Evolutionary conservation across 768 basidiomycete genomes (phyloP), one percentile per base, ranked within the genome.

Genomic region (Hebeloma cylindrosporum): DNA sequence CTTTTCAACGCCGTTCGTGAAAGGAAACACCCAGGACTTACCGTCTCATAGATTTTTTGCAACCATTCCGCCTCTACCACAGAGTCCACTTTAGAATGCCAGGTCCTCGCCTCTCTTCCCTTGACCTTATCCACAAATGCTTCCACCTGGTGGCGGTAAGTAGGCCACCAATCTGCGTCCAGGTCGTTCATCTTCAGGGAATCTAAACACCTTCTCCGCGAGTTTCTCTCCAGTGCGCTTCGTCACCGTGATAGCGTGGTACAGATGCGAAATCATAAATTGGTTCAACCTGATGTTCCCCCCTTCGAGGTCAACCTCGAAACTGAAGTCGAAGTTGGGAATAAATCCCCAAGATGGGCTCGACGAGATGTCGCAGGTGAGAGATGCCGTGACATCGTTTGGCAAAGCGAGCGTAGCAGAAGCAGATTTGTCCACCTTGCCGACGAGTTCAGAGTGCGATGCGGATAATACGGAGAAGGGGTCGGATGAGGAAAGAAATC

Each of bases 111-210:
- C 25, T 62, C 60, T 25, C 74, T 68, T 13, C 79, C 79, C 43
- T 68, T 67, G 33, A 85, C 50, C 56, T 67, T 71, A 55, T 85
- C 76, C 3, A 83, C 74, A 44, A 83, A 83, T 6, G 76, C 78
- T 60, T 83, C 80, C 21, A 84, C 63, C 60, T 83, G 81, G 49
- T 75, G 78, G 26, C 68, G 59, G 44, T 67, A 77, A 14, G 80
- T 75, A 18, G 75, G 64, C 81, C 80, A 85, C 77, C 79, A 80
- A 9, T 68, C 66, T 58, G 82, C 73, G 13, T 78, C 79, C 45
- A 70, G 68, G 35, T 57, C 61, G 31, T 48, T 53, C 54, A 5
- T 71, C 77, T 34, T 66, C 65, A n/a, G 58, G 71, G 53, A 72
- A 72, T 27, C 66, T 60, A 0, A 78, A 79, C 3, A 57, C 67